Base-by-base conservation (phyloP, 192 early-diverging fungal genomes). In the Coemansia sp. region DNA sequence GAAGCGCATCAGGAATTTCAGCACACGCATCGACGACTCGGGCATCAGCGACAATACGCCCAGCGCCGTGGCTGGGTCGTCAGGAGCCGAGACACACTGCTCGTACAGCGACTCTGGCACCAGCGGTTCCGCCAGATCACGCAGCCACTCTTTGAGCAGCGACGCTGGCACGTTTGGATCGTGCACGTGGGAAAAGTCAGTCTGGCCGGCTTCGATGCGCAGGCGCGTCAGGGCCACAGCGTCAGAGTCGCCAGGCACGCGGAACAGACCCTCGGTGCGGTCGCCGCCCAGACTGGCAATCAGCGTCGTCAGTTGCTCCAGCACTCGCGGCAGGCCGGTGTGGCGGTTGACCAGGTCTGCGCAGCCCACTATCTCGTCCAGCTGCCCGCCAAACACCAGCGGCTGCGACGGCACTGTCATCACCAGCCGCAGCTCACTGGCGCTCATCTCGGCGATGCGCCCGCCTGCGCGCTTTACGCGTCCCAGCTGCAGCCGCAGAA, bases 81-180 rank as follows among this genome's bases (percentile, higher is more conserved):
- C 76, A 4, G 84, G 80, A n/a, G 79, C 76, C 24, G 84, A 62
- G 50, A 97, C 90, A 73, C 94, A 97, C 37, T 66, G 66, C 25
- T 87, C 81, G 65, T 98, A 97, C 51, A 86, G 83, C 43, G 88
- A 85, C 25, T 87, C 80, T 4, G 92, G 90, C 37, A 98, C 93
- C 23, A 98, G 76, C 21, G 96, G 95, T 5, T 95, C 90, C 2
- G 93, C 85, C 23, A 98, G 85, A 38, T 98, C 96, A 38, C 96
- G 88, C 45, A 98, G 84, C 95, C 95, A 98, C 7, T 91, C 84
- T 59, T 96, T 95, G 9, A 98, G 76, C 23, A 98, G 76, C 5
- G 93, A 95, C 39, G 92, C 91, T 0, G 95, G 93, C 4, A 96
- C 90, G 70, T 94, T 90, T 11, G 96, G 93, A 65, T 98, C 94